Base-by-base conservation (phyloP, 108 stramenopile genomes). In the Parietichytrium sp. region DNA sequence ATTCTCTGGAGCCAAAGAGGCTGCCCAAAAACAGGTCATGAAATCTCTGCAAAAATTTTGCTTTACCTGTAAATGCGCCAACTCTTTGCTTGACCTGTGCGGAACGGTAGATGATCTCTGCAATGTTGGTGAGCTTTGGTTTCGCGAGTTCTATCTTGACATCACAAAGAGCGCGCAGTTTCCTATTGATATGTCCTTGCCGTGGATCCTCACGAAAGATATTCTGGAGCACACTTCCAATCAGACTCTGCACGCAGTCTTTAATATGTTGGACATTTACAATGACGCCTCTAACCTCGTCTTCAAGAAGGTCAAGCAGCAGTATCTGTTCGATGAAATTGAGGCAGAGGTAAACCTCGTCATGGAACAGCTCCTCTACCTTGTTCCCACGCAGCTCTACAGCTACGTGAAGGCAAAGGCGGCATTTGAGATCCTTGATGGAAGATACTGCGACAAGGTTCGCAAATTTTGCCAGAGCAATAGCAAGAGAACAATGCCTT, bases 291-390 rank as follows among this genome's bases (percentile, higher is more conserved):
- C 89, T 25, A 50, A 84, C 20, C 29, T 52, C 36, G 87, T 84
- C 29, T 83, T 90, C 13, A 54, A 86, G 38, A 50, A 38, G 13
- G 47, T 85, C 29, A 83, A 80, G 78, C 42, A 47, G 54, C 88
- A 88, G 55, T 85, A 81, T 55, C 79, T 90, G 33, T 90, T 81
- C 85, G 88, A 90, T 36, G 89, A 90, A 78, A 83, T 88, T 20
- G 85, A 89, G 79, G 89, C 88, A 20, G 89, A 90, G 80, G 89
- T 85, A 4, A 88, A 84, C 79, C 79, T 88, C 4, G 86, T 84
- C 77, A 80, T 87, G 55, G 88, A 87, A 48, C 86, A 87, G 80
- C 45, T 88, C 30, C 23, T 88, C 18, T 85, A 85, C 54, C 85
- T 86, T 53, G 47, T 89, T 15, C 50, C 77, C 12, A 83, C 80